phyloP scores from a whole-genome alignment of 208 protist species.

The Trypanosoma avium region DNA sequence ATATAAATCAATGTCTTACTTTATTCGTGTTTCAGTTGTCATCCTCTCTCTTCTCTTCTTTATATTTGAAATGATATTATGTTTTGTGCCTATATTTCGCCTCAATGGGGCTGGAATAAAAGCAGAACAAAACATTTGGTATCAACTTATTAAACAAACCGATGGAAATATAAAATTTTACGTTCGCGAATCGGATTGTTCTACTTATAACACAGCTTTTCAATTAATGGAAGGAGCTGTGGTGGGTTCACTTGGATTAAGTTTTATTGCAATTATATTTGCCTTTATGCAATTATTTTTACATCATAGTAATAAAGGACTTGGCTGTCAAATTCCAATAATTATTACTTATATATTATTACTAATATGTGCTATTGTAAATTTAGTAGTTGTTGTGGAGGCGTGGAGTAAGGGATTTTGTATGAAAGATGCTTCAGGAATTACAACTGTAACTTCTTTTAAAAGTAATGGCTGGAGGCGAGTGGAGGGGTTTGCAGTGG shows the following conservation, averaged over 20 bases:
- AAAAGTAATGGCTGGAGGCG: constrained; percentile 7
- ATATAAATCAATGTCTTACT: no score
- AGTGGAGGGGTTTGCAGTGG: constrained; percentile 21
- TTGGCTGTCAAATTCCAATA: no score
- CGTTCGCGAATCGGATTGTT: constrained; percentile 5
- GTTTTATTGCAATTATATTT: not conserved
- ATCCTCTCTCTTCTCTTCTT: constrained; percentile 12
- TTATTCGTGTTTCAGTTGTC: no score
- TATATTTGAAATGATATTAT: constrained; percentile 47
- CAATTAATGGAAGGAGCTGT: constrained; percentile 13
- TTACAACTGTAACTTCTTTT: not conserved
- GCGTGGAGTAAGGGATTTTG: constrained; percentile 22
- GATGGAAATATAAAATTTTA: not conserved
- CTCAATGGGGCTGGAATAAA: constrained; percentile 37
- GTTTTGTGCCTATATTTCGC: constrained; percentile 55
- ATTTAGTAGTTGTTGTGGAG: constrained; percentile 3
- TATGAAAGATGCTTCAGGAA: not conserved
- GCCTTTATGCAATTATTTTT: not conserved
- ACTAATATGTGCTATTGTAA: constrained; percentile 15
- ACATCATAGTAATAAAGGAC: no score
- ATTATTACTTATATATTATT: constrained; percentile 15
- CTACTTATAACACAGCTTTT: constrained; percentile 1
- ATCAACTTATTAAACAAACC: not conserved
- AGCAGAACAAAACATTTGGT: constrained; percentile 30
- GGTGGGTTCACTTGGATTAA: constrained; percentile 1